These are phyloP conservation scores for Plantago elongata DNA, from an alignment of 257 asterid species.

Conservation along the genomic window DNA sequence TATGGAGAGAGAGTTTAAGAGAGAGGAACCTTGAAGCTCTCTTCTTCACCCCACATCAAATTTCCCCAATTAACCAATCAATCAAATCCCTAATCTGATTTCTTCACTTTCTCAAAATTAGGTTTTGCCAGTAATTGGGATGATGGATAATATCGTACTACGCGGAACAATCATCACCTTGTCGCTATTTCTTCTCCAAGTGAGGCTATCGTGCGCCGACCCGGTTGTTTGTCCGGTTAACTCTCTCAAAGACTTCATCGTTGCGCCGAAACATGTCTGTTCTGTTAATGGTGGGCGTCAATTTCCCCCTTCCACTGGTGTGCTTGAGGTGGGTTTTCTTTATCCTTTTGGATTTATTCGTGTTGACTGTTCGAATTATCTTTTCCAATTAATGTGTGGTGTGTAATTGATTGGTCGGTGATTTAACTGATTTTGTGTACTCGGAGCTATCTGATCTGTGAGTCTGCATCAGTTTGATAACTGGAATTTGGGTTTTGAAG, in stretches of 20 bases:
- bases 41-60: constrained; percentile 27
- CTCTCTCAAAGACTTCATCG: constrained; percentile 55
- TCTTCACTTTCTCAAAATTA: background rate
- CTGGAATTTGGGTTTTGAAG: background rate
- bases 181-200: constrained; percentile 37
- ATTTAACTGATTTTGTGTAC: too few species aligned
- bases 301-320: constrained; percentile 37
- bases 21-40: constrained; percentile 23
- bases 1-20: background rate
- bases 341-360: background rate
- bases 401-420: background rate
- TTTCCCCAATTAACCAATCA: constrained; percentile 21
- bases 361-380: background rate
- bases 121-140: background rate
- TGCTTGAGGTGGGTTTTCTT: constrained; percentile 50
- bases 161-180: constrained; percentile 41
- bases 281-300: constrained; percentile 35
- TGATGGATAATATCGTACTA: constrained; percentile 41
- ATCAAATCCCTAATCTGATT: constrained; percentile 8
- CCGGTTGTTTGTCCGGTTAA: constrained; percentile 43
- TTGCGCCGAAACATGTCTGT: constrained; percentile 40
- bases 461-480: background rate
- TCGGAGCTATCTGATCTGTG: constrained; percentile 1
- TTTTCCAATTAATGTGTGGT: background rate
- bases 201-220: constrained; percentile 41